Evolutionary conservation across 768 basidiomycete species (phyloP).

Genomic region (Heimioporus sp.): DNA sequence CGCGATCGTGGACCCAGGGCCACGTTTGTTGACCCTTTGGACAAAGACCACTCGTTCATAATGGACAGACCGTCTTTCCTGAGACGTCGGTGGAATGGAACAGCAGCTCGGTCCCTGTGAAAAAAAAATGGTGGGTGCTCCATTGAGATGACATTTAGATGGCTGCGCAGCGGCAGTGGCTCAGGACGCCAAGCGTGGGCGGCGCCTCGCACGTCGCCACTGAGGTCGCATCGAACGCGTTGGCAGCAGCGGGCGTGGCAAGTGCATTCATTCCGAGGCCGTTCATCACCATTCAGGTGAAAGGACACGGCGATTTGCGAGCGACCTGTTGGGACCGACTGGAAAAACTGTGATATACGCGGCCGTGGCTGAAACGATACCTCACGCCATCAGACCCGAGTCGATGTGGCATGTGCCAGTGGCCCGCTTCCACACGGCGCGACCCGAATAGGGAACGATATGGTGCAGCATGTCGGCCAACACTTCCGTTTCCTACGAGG

Average conservation of each 20-base stretch:
- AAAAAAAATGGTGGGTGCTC: too few relatives aligned
- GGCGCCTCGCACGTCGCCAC: too few relatives aligned
- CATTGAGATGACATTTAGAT: too few relatives aligned
- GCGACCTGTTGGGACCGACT: too few relatives aligned
- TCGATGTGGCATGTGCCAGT: background rate
- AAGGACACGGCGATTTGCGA: too few relatives aligned
- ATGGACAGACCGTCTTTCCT: background rate
- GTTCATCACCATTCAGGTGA: conserved; percentile 4
- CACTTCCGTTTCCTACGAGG: conserved; percentile 5
- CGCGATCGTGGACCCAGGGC: background rate
- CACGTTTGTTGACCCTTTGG: background rate
- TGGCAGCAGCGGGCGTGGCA: background rate
- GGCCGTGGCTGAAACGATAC: conserved; percentile 4
- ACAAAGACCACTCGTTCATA: background rate
- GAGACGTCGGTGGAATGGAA: background rate
- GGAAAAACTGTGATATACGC: too few relatives aligned
- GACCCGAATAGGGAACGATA: background rate
- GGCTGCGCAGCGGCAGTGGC: too few relatives aligned
- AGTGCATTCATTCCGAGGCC: background rate
- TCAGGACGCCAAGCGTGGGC: too few relatives aligned
- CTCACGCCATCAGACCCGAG: background rate
- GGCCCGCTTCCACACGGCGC: background rate
- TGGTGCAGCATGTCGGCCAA: background rate
- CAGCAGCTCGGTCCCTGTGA: background rate
- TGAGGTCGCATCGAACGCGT: background rate